Percentiles rank a stretch among this genome's conserved stretches.
These are phyloP conservation scores for Pulchroboletus neoregius DNA, from an alignment of 1,284 basidiomycete species.

Conservation along the genomic window DNA sequence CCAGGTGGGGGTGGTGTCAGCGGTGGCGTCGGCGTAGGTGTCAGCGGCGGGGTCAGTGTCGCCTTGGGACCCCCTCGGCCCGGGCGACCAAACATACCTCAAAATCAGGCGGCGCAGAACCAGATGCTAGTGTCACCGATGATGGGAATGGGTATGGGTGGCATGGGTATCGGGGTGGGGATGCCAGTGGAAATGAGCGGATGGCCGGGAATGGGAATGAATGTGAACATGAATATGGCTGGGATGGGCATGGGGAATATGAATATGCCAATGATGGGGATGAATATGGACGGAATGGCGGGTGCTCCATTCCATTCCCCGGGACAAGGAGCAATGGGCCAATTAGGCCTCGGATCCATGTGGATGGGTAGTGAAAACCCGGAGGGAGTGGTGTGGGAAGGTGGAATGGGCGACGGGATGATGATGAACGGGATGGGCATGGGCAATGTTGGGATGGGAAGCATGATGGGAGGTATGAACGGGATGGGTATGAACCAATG, in stretches of 20 bases:
- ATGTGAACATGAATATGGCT: constrained; percentile 32
- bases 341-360: constrained; percentile 22
- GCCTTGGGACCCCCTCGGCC: constrained; percentile 20
- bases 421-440: constrained; percentile 33
- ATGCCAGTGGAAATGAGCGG: constrained; percentile 34
- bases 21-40: constrained; percentile 21
- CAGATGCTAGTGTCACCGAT: constrained; percentile 50
- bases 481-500: constrained; percentile 39
- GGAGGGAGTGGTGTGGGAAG: constrained; percentile 30
- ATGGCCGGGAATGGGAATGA: constrained; percentile 30
- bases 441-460: constrained; percentile 36
- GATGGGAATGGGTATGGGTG: constrained; percentile 36
- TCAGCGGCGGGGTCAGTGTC: constrained; percentile 25
- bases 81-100: constrained; percentile 17
- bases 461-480: constrained; percentile 31
- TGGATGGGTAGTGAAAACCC: constrained; percentile 29
- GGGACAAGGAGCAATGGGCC: constrained; percentile 18
- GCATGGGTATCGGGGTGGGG: constrained; percentile 28
- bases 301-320: constrained; percentile 21
- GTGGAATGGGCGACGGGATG: constrained; percentile 29
- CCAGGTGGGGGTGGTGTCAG: constrained; percentile 28
- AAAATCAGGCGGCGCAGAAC: constrained; percentile 30
- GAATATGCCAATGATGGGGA: constrained; percentile 37
- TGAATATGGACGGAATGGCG: constrained; percentile 42
- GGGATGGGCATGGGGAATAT: constrained; percentile 33